Evolutionary conservation across 2,329 filamentous ascomycete species (phyloP).

Genomic region (Epichloe baconii): DNA sequence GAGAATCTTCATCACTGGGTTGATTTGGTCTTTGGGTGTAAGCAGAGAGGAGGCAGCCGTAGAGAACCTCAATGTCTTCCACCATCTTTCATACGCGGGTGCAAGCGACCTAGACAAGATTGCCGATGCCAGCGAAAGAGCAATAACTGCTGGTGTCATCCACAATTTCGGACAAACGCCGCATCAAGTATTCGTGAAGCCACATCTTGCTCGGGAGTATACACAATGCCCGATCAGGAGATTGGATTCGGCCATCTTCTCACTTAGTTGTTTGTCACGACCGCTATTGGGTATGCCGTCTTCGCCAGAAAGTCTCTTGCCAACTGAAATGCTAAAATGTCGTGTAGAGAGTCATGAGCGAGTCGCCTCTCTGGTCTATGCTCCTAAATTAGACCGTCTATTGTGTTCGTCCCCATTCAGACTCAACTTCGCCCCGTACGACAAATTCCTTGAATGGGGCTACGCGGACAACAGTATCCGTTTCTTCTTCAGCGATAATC

Average conservation of each 20-base stretch:
- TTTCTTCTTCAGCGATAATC: constrained; percentile 75
- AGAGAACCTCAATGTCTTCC: constrained; percentile 89
- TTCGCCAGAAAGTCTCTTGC: background rate
- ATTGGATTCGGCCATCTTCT: constrained; percentile 66
- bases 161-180: constrained; percentile 98
- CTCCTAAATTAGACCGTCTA: constrained; percentile 66
- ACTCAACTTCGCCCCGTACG: constrained; percentile 80
- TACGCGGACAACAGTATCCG: constrained; percentile 87
- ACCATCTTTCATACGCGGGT: constrained; percentile 88
- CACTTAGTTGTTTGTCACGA: constrained; percentile 64
- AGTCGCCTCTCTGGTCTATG: constrained; percentile 67
- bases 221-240: constrained; percentile 49
- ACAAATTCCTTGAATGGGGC: constrained; percentile 92
- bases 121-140: constrained; percentile 70
- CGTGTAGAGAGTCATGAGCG: constrained; percentile 54
- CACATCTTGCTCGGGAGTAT: constrained; percentile 67
- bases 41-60: constrained; percentile 89
- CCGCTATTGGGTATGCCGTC: constrained; percentile 50
- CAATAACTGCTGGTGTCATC: constrained; percentile 88
- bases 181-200: constrained; percentile 77
- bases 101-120: constrained; percentile 89
- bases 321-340: background rate
- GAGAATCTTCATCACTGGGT: constrained; percentile 89
- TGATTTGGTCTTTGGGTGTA: constrained; percentile 84
- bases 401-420: constrained; percentile 75